Percentiles rank a stretch among this genome's conserved stretches.
phyloP scores from a whole-genome alignment of 306 rosid genomes.

The Vicia faba region DNA sequence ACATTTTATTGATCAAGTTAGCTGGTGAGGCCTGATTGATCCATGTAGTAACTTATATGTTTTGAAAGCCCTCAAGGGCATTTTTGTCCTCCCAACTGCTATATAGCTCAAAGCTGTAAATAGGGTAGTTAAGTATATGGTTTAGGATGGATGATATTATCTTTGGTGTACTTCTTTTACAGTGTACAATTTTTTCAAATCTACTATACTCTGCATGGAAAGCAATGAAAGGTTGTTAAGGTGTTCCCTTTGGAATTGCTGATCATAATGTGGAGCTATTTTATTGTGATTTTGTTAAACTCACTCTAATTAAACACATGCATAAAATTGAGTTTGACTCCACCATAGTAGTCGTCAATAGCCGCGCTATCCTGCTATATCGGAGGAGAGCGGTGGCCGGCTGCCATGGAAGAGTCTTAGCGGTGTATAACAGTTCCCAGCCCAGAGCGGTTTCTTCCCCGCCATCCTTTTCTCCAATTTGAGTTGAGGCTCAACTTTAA shows the following conservation, averaged over 20 bases:
- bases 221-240: neutral
- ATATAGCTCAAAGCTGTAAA: slow-evolving; percentile 52
- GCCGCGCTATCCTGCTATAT: too few relatives aligned
- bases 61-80: slow-evolving; percentile 46
- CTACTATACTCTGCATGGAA: slow-evolving; percentile 21
- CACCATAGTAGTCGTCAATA: too few relatives aligned
- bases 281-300: neutral
- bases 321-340: too few relatives aligned
- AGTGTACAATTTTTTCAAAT: slow-evolving; percentile 16
- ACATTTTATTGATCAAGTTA: slow-evolving; percentile 32
- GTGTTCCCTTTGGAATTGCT: neutral
- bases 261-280: slow-evolving; percentile 2
- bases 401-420: too few relatives aligned
- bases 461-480: too few relatives aligned
- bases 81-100: slow-evolving; percentile 43
- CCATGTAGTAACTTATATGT: slow-evolving; percentile 14
- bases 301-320: too few relatives aligned
- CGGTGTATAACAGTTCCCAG: too few relatives aligned
- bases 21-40: slow-evolving; percentile 29
- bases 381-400: too few relatives aligned
- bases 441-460: too few relatives aligned
- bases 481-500: too few relatives aligned
- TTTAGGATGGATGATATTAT: slow-evolving; percentile 20
- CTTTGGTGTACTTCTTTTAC: slow-evolving; percentile 19
- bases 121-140: slow-evolving; percentile 42